phyloP scores from a whole-genome alignment of 2,329 filamentous ascomycete genomes.

The Chalara sp. region DNA sequence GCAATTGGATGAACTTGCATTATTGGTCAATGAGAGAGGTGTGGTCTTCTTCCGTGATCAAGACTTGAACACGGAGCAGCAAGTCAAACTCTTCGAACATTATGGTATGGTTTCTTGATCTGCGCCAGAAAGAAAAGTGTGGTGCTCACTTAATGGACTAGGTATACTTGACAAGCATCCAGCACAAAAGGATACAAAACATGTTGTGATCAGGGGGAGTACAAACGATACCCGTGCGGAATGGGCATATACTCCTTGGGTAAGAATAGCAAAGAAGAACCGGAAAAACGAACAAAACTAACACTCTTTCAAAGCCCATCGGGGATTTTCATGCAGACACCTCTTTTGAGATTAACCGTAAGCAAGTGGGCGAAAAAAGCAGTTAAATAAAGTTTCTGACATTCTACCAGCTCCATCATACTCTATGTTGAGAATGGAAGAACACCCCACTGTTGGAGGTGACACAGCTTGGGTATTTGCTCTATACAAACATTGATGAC shows the following conservation, averaged over 20 bases:
- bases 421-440: conserved; percentile 43
- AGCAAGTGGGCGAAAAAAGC: neutral
- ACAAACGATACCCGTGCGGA: conserved; percentile 38
- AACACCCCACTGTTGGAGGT: conserved; percentile 63
- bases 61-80: conserved; percentile 37
- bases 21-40: conserved; percentile 25
- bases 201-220: conserved; percentile 18
- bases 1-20: conserved; percentile 24
- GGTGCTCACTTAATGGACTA: neutral
- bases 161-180: neutral
- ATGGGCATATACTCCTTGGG: conserved; percentile 38
- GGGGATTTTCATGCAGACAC: conserved; percentile 43
- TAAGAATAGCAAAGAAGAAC: too few relatives aligned
- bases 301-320: conserved; percentile 3
- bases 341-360: conserved; percentile 42
- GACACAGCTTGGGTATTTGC: conserved; percentile 44
- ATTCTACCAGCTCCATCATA: conserved; percentile 35
- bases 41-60: conserved; percentile 50
- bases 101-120: conserved; percentile 30
- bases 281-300: too few relatives aligned
- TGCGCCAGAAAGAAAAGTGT: neutral
- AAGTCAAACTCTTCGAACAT: conserved; percentile 39
- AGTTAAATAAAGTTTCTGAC: neutral
- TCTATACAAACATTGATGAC: too few relatives aligned
- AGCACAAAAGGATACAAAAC: conserved; percentile 10